Evolutionary conservation across 257 asterid genomes (phyloP), one percentile per base, ranked within the genome.

Genomic region (Nicotiana knightiana): DNA sequence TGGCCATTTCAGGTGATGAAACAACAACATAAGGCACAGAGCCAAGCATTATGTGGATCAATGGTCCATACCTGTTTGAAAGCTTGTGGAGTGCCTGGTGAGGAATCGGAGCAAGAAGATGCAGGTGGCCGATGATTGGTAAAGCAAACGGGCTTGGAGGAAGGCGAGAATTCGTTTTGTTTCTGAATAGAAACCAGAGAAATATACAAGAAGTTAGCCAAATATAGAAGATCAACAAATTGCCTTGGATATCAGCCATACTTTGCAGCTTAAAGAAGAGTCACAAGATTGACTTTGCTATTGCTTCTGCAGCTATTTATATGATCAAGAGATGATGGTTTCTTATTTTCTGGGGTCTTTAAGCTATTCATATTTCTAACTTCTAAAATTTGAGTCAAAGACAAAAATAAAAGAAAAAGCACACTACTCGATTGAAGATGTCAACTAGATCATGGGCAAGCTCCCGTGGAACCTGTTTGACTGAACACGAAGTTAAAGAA

Each of bases 101-200:
- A 73, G 97, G 97, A 77, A 91, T 88, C 4, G 97, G 93, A 35
- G 89, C 88, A 0, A 91, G 86, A 75, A 91, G 97, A 67, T 93
- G 96, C 80, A 93, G 94, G 79, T 93, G 97, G 28, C 97, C 95
- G 30, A 93, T 90, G 84, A 93, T 82, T 3, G 97, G 97, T 5
- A 90, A 58, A 65, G 88, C 87, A 10, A 79, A 57, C 8, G 97
- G 97, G 84, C 93, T 90, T 1, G 94, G 97, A 18, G 97, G 97
- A 57, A 86, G 90, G 18, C 17, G 48, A 32, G 61, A 28, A 53
- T 83, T 63, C 17, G 84, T 62, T 32, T 77, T 83, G 3, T 70
- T 84, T 62, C 79, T 85, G 84, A 89, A 16, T 9, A 85, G 12
- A 8, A 53, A 5, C 81, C 82, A 81, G 83, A 91, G 59, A 35